These are phyloP conservation scores for Cyberlindnera lachancei DNA, from an alignment of 805 yeast genomes.

Conservation along the genomic window DNA sequence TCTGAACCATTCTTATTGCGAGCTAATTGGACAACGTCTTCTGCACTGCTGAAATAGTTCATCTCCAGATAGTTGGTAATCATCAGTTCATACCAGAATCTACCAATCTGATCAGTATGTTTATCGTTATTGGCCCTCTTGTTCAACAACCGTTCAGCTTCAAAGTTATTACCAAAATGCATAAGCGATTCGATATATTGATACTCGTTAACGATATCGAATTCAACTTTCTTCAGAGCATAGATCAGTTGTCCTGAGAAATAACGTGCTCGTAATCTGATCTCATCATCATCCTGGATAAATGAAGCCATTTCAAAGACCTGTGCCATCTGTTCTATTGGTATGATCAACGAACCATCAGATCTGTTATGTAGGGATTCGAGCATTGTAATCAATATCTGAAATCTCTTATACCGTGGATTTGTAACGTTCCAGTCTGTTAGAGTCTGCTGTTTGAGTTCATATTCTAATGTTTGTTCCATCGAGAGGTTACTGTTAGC, in stretches of 20 bases:
- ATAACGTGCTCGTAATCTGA: constrained; percentile 28
- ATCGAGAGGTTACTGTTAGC: too few species aligned
- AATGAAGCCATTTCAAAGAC: constrained; percentile 35
- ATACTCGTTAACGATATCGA: constrained; percentile 45
- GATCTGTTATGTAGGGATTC: constrained; percentile 5
- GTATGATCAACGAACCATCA: constrained; percentile 16
- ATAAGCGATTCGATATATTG: constrained; percentile 40
- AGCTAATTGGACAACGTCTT: constrained; percentile 24
- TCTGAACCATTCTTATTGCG: constrained; percentile 22
- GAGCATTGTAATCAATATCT: constrained; percentile 9
- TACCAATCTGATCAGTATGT: constrained; percentile 23
- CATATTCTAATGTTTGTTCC: constrained; percentile 14
- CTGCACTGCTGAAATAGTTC: constrained; percentile 30
- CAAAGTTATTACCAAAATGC: constrained; percentile 23
- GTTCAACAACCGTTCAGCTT: constrained; percentile 32
- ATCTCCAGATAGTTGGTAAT: constrained; percentile 30
- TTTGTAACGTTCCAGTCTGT: constrained; percentile 6
- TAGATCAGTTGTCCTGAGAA: constrained; percentile 38
- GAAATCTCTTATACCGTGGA: constrained; percentile 11
- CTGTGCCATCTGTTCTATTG: constrained; percentile 27
- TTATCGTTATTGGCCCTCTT: too few species aligned
- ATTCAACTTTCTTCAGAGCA: constrained; percentile 30
- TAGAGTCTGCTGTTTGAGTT: constrained; percentile 6
- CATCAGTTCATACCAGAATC: constrained; percentile 52
- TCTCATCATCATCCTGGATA: constrained; percentile 23